phyloP scores from a whole-genome alignment of 2,329 filamentous ascomycete genomes.

The Aureobasidium lini region DNA sequence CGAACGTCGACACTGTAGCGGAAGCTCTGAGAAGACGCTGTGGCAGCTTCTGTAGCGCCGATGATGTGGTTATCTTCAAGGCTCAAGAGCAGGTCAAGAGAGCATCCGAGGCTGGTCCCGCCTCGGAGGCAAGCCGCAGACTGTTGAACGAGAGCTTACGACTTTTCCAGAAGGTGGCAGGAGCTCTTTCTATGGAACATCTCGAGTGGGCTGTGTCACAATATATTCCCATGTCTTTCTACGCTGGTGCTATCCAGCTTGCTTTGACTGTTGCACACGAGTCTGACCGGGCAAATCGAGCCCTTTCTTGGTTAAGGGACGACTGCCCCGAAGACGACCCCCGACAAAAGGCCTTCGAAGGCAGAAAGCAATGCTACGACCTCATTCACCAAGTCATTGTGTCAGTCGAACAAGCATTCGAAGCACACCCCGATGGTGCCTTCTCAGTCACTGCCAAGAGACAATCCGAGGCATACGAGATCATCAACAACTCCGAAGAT shows the following conservation, averaged over 20 bases:
- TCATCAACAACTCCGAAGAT: conserved; percentile 81
- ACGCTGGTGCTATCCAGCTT: conserved; percentile 80
- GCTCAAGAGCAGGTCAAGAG: conserved; percentile 91
- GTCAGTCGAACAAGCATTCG: conserved; percentile 65
- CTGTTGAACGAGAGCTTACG: conserved; percentile 82
- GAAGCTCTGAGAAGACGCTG: conserved; percentile 88
- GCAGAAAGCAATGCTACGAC: conserved; percentile 72
- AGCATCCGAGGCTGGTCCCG: conserved; percentile 68
- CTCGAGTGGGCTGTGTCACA: conserved; percentile 69
- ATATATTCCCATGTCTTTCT: conserved; percentile 78
- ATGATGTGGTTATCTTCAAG: conserved; percentile 97
- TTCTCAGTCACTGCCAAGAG: conserved; percentile 69
- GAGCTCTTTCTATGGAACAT: conserved; percentile 72
- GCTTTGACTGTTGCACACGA: conserved; percentile 76
- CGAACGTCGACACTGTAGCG: conserved; percentile 94
- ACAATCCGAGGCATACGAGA: conserved; percentile 78
- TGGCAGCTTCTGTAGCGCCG: conserved; percentile 93
- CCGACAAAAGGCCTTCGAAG: conserved; percentile 58
- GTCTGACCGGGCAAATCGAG: conserved; percentile 78
- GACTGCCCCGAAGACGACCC: conserved; percentile 61
- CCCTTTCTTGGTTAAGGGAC: conserved; percentile 80
- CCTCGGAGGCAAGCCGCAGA: conserved; percentile 67
- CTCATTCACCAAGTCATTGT: conserved; percentile 78
- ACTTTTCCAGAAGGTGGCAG: conserved; percentile 82
- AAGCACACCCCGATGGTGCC: conserved; percentile 68